These are phyloP conservation scores for Cercospora citrullina DNA, from an alignment of 2,329 filamentous ascomycete genomes.

Conservation along the genomic window DNA sequence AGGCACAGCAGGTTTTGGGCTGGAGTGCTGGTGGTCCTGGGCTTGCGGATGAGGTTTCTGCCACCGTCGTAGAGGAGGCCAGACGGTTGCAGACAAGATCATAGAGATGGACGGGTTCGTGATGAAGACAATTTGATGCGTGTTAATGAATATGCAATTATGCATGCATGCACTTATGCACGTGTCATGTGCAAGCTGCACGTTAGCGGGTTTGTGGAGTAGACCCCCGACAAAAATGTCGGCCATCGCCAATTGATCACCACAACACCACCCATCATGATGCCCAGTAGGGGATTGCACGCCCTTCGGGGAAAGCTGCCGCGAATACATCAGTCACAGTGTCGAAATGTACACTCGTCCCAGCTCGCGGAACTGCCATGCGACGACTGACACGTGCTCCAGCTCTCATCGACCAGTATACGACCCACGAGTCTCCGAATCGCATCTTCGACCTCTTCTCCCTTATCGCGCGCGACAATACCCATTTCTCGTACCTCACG, in stretches of 20 bases:
- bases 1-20: neutral
- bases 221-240: neutral
- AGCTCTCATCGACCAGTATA: conserved; percentile 33
- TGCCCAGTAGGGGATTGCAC: conserved; percentile 51
- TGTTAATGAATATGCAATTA: neutral
- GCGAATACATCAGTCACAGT: conserved; percentile 29
- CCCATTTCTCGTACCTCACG: conserved; percentile 23
- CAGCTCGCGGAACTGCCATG: neutral
- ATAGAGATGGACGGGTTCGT: neutral
- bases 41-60: neutral
- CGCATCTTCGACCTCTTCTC: conserved; percentile 9
- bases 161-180: neutral
- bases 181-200: neutral
- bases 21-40: neutral
- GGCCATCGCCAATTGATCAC: neutral
- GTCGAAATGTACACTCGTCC: conserved; percentile 31
- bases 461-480: conserved; percentile 14
- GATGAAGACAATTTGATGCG: neutral
- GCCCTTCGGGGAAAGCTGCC: conserved; percentile 34
- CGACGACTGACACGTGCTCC: conserved; percentile 3
- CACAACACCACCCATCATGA: conserved; percentile 38
- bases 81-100: neutral
- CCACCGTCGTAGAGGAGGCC: neutral
- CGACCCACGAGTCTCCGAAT: conserved; percentile 20
- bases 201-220: neutral